phyloP scores from a whole-genome alignment of 768 basidiomycete species.

The Hemileccinum impolitum region DNA sequence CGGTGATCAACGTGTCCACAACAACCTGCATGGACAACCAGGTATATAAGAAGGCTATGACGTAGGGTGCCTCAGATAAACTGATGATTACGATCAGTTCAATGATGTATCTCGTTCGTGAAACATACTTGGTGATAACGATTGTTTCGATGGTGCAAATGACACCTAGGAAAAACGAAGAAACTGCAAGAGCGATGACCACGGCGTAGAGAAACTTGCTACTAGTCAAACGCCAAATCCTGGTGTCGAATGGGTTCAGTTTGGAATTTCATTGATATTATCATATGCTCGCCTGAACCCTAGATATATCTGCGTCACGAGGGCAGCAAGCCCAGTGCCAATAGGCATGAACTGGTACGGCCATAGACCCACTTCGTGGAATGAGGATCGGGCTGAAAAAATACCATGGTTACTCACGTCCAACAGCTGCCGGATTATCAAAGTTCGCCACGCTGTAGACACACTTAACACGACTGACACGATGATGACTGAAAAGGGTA shows the following conservation, averaged over 20 bases:
- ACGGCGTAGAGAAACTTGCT: slow-evolving; percentile 27
- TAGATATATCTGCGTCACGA: slow-evolving; percentile 50
- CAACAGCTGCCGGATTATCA: slow-evolving; percentile 10
- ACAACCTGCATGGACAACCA: slow-evolving; percentile 47
- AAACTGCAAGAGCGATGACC: slow-evolving; percentile 35
- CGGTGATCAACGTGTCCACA: slow-evolving; percentile 42
- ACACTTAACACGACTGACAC: not conserved
- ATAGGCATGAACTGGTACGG: slow-evolving; percentile 48
- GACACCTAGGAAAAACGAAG: slow-evolving; percentile 43
- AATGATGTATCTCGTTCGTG: not conserved
- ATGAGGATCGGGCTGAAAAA: not conserved
- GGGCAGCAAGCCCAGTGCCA: slow-evolving; percentile 43
- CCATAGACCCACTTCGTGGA: slow-evolving; percentile 39
- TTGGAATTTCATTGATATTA: not conserved
- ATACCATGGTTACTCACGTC: not conserved
- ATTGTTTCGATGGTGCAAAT: slow-evolving; percentile 42
- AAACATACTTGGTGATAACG: slow-evolving; percentile 37
- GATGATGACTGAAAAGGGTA: not conserved
- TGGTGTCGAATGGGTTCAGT: not conserved
- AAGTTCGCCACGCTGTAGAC: slow-evolving; percentile 9
- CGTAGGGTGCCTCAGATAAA: slow-evolving; percentile 37
- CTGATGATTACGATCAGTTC: slow-evolving; percentile 21
- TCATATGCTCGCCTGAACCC: slow-evolving; percentile 38
- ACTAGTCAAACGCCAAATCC: slow-evolving; percentile 14
- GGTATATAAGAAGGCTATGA: slow-evolving; percentile 40